Conservation (phyloP, 2,329 filamentous ascomycete genomes). For the Aureobasidium sp. region DNA sequence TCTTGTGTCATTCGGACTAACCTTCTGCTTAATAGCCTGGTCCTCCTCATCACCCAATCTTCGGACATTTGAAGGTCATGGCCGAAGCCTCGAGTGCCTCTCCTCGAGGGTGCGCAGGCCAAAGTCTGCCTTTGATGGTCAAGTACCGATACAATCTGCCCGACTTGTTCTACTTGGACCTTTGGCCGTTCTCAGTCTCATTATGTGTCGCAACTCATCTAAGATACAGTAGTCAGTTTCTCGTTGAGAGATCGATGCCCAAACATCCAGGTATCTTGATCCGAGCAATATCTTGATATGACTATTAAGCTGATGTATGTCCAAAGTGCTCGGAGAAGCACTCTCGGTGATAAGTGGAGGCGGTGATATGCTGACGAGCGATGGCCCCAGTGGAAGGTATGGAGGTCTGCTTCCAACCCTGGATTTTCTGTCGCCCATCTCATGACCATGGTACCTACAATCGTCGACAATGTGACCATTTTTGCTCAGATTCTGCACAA, state of each 20-base stretch:
- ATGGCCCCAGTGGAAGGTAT: constrained; percentile 38
- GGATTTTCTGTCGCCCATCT: constrained; percentile 34
- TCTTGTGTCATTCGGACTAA: not conserved
- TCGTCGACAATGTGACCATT: constrained; percentile 30
- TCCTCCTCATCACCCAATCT: constrained; percentile 36
- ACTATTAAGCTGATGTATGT: not conserved
- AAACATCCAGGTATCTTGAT: constrained; percentile 26
- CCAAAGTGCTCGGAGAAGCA: constrained; percentile 22
- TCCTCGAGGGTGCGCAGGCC: constrained; percentile 32
- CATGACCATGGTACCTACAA: constrained; percentile 33
- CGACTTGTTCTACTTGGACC: constrained; percentile 38
- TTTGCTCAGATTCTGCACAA: constrained; percentile 31
- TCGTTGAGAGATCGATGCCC: constrained; percentile 27
- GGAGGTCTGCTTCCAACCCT: constrained; percentile 39
- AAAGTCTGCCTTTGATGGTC: constrained; percentile 30
- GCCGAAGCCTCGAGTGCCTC: constrained; percentile 29
- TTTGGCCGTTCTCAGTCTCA: constrained; percentile 35
- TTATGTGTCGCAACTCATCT: constrained; percentile 34
- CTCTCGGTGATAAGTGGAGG: constrained; percentile 33
- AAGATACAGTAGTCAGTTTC: constrained; percentile 34
- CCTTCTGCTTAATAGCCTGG: constrained; percentile 27
- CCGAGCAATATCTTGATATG: not conserved
- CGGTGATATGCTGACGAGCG: constrained; percentile 32
- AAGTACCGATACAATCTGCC: constrained; percentile 32
- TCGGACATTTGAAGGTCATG: constrained; percentile 36